These are phyloP conservation scores for Combretum micranthum DNA, from an alignment of 345 rosid species.

Conservation along the genomic window DNA sequence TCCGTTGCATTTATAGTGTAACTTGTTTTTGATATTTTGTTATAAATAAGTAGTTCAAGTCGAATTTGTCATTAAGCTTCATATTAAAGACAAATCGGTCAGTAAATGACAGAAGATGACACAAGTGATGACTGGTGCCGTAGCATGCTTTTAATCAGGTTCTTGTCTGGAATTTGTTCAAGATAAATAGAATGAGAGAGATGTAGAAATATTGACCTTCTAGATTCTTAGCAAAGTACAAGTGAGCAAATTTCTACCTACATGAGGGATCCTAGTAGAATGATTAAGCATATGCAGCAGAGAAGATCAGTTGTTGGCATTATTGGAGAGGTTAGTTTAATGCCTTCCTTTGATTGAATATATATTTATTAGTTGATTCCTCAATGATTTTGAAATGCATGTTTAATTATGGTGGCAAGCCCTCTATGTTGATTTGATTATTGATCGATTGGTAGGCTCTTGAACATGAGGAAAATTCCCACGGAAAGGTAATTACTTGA, in stretches of 20 bases:
- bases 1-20: too few species aligned
- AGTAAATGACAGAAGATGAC: slow-evolving; percentile 95
- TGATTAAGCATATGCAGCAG: slow-evolving; percentile 94
- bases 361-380: neutral
- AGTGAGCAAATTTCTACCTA: slow-evolving; percentile 81
- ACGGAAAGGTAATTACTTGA: slow-evolving; percentile 38
- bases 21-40: too few species aligned
- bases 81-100: slow-evolving; percentile 78
- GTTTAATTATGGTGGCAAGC: neutral
- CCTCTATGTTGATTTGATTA: neutral
- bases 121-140: slow-evolving; percentile 83
- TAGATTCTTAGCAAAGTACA: slow-evolving; percentile 44
- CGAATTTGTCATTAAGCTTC: too few species aligned
- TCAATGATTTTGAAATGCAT: neutral
- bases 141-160: slow-evolving; percentile 99
- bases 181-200: neutral
- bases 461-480: slow-evolving; percentile 15
- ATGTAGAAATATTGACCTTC: slow-evolving; percentile 13
- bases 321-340: slow-evolving; percentile 68
- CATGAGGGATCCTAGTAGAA: slow-evolving; percentile 95
- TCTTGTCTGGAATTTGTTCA: slow-evolving; percentile 6
- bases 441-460: slow-evolving; percentile 24
- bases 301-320: slow-evolving; percentile 52
- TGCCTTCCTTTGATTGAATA: neutral
- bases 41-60: too few species aligned